Percentiles rank a stretch among this genome's conserved stretches.
Conservation (phyloP, 2,329 filamentous ascomycete genomes). For the Pezicula rhizophila region DNA sequence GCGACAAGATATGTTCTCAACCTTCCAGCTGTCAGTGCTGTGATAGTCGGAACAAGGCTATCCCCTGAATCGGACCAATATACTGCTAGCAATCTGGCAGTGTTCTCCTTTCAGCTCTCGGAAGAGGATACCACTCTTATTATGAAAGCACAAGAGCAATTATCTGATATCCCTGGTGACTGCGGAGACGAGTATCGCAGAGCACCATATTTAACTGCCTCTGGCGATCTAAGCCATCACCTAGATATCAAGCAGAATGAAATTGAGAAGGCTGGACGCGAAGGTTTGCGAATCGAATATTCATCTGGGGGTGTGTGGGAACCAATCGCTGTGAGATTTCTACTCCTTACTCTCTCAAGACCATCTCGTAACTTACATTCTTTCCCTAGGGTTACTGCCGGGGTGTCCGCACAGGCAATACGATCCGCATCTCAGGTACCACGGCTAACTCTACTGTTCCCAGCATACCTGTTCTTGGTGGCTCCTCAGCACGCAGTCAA, state of each 20-base stretch:
- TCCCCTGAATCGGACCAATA: slow-evolving; percentile 3
- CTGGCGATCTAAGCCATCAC: slow-evolving; percentile 28
- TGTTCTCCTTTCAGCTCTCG: slow-evolving; percentile 1
- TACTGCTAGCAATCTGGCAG: slow-evolving; percentile 1
- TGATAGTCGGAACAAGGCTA: slow-evolving; percentile 7
- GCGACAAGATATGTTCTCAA: slow-evolving; percentile 6
- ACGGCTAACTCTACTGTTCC: slow-evolving; percentile 23
- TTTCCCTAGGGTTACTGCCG: slow-evolving; percentile 23
- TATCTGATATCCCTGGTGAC: slow-evolving; percentile 27
- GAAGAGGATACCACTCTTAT: slow-evolving; percentile 7
- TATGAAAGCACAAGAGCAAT: slow-evolving; percentile 16
- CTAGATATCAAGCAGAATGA: slow-evolving; percentile 8
- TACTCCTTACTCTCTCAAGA: not conserved
- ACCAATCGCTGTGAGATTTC: slow-evolving; percentile 20
- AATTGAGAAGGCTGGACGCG: slow-evolving; percentile 12
- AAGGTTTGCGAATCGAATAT: slow-evolving; percentile 25
- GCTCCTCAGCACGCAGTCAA: slow-evolving; percentile 14
- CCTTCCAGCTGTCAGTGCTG: slow-evolving; percentile 3
- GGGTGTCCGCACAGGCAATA: slow-evolving; percentile 22
- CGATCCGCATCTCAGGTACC: slow-evolving; percentile 27
- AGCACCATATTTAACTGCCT: slow-evolving; percentile 27
- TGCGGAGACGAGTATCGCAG: slow-evolving; percentile 29
- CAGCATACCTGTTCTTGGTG: slow-evolving; percentile 14
- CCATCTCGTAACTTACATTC: not conserved
- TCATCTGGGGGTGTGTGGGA: slow-evolving; percentile 27